Evolutionary conservation across 2,329 filamentous ascomycete species (phyloP).

Genomic region (Diplocarpon mali): DNA sequence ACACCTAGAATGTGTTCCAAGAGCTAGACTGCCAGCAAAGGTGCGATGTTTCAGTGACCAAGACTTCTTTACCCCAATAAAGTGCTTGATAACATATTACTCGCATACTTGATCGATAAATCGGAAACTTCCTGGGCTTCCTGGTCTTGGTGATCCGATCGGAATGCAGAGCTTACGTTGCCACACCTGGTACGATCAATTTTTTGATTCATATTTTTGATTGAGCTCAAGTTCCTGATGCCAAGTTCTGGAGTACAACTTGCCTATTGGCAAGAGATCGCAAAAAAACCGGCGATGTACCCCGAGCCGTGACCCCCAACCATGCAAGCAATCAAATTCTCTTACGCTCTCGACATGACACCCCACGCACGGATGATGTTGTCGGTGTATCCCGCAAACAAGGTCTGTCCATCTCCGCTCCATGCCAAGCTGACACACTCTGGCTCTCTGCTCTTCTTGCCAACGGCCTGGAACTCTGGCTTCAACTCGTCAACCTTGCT

Average conservation of each 20-base stretch:
- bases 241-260: conserved; percentile 27
- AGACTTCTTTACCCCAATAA: background rate
- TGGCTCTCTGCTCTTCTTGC: conserved; percentile 98
- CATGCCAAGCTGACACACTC: conserved; percentile 97
- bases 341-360: conserved; percentile 87
- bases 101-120: background rate
- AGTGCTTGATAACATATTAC: background rate
- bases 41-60: background rate
- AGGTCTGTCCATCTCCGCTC: conserved; percentile 96
- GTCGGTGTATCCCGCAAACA: conserved; percentile 99
- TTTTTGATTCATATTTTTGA: conserved; percentile 21
- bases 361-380: conserved; percentile 98
- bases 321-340: conserved; percentile 20
- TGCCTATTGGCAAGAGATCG: conserved; percentile 24
- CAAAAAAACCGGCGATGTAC: conserved; percentile 26
- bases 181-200: background rate
- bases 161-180: background rate
- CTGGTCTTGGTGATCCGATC: background rate
- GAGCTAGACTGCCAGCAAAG: conserved; percentile 2
- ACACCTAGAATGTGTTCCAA: too few relatives aligned
- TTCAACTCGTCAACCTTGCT: conserved; percentile 99
- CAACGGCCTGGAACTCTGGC: conserved; percentile 89
- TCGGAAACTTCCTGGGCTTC: background rate
- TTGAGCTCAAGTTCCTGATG: conserved; percentile 23
- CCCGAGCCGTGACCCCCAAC: conserved; percentile 21